Evolutionary conservation across 1,139 yeast genomes (phyloP).

Genomic region (Zygoascus sp.): DNA sequence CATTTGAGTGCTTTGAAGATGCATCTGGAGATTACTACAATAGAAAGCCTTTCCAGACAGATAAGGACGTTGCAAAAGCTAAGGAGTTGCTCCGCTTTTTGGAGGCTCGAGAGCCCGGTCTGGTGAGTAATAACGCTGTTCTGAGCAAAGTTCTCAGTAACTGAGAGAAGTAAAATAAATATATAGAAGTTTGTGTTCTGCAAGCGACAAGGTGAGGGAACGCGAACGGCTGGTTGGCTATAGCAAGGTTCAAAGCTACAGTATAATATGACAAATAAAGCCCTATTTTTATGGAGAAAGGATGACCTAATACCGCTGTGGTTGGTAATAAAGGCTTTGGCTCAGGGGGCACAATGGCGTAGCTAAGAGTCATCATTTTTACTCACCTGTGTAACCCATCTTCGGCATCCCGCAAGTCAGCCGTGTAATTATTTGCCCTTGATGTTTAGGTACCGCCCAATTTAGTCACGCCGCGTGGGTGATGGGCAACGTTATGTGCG

Average conservation of each 20-base stretch:
- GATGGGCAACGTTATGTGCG: constrained; percentile 1
- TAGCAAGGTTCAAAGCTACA: too few relatives aligned
- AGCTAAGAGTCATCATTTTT: neutral
- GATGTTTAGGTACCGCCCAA: neutral
- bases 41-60: constrained; percentile 68
- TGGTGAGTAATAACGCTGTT: constrained; percentile 23
- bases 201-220: too few relatives aligned
- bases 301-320: neutral
- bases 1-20: constrained; percentile 6
- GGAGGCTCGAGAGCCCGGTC: constrained; percentile 58
- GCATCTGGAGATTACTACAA: constrained; percentile 49
- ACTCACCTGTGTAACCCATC: neutral
- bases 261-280: neutral
- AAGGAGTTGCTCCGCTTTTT: constrained; percentile 68
- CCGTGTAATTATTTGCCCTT: neutral
- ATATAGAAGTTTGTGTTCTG: neutral
- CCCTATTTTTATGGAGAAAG: neutral
- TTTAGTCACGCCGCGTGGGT: too few relatives aligned
- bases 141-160: neutral
- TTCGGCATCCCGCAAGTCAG: neutral
- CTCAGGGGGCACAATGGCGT: neutral
- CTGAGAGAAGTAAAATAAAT: neutral
- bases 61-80: constrained; percentile 59
- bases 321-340: neutral
- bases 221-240: too few relatives aligned